Conservation (phyloP, 306 rosid species). For the Oxytropis ochrocephala region DNA sequence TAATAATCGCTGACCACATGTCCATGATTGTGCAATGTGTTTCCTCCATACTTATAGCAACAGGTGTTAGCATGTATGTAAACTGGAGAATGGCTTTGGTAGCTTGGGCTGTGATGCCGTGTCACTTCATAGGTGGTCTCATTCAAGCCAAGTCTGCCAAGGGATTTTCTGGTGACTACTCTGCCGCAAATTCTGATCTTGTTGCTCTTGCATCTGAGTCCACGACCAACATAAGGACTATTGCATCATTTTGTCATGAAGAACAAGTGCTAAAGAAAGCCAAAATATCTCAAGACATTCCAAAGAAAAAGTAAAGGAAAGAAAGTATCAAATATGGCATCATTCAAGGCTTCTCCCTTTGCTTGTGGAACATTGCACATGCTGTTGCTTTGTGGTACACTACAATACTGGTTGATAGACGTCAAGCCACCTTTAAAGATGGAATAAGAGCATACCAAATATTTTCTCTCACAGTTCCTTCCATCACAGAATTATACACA, state of each 20-base stretch:
- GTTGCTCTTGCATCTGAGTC: conserved; percentile 77
- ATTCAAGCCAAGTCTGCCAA: conserved; percentile 87
- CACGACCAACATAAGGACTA: conserved; percentile 68
- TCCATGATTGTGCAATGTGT: conserved; percentile 80
- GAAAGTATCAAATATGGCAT: conserved; percentile 70
- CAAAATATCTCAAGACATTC: conserved; percentile 47
- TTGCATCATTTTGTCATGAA: conserved; percentile 86
- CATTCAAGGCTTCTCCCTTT: conserved; percentile 76
- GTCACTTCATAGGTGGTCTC: conserved; percentile 93
- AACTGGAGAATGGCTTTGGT: conserved; percentile 91
- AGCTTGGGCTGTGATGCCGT: conserved; percentile 98
- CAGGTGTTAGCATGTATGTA: conserved; percentile 59
- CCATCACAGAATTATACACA: conserved; percentile 87
- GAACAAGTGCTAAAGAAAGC: conserved; percentile 60
- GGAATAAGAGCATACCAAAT: conserved; percentile 85
- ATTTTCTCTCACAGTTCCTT: conserved; percentile 90
- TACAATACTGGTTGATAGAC: conserved; percentile 48
- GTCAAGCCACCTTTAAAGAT: conserved; percentile 54
- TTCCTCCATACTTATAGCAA: conserved; percentile 83
- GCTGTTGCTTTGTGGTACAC: conserved; percentile 93
- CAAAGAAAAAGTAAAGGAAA: conserved; percentile 54
- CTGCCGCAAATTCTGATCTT: conserved; percentile 64
- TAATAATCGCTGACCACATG: conserved; percentile 81
- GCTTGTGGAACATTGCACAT: conserved; percentile 91
- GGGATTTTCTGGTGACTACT: conserved; percentile 78